Percentiles rank a stretch among this genome's conserved stretches.
phyloP scores from a whole-genome alignment of 140 eudicot species.

The Flaveria floridana region DNA sequence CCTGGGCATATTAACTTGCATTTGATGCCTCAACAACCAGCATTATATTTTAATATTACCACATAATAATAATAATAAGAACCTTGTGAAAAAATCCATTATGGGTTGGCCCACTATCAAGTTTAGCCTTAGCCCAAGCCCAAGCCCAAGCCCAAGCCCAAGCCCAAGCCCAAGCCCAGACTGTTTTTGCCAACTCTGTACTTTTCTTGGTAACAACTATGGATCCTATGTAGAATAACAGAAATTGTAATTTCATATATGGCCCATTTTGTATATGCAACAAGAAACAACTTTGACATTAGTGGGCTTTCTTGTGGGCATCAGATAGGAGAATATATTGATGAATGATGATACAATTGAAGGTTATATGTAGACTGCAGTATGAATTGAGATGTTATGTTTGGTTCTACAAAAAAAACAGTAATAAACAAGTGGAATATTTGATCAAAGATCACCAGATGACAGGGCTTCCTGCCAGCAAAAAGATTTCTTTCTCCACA shows the following conservation, averaged over 20 bases:
- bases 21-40: constrained; percentile 43
- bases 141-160: not conserved
- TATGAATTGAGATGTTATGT: constrained; percentile 2
- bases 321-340: not conserved
- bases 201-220: not conserved
- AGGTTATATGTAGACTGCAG: not conserved
- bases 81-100: not conserved
- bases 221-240: not conserved
- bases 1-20: constrained; percentile 26
- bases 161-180: not conserved
- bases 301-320: not conserved
- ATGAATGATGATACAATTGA: not conserved
- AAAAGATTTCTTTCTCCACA: constrained; percentile 73
- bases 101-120: not conserved
- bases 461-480: constrained; percentile 78
- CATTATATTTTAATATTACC: constrained; percentile 24
- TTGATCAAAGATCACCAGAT: constrained; percentile 7
- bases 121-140: not conserved
- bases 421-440: constrained; percentile 16
- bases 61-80: not conserved
- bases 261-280: not conserved
- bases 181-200: not conserved
- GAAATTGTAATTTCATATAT: not conserved
- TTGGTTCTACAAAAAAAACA: not conserved
- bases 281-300: not conserved